A percentile compares a stretch with the other conserved stretches of the same genome.
These are phyloP conservation scores for Agaricus subrufescens DNA, from an alignment of 768 basidiomycete genomes.

Conservation along the genomic window DNA sequence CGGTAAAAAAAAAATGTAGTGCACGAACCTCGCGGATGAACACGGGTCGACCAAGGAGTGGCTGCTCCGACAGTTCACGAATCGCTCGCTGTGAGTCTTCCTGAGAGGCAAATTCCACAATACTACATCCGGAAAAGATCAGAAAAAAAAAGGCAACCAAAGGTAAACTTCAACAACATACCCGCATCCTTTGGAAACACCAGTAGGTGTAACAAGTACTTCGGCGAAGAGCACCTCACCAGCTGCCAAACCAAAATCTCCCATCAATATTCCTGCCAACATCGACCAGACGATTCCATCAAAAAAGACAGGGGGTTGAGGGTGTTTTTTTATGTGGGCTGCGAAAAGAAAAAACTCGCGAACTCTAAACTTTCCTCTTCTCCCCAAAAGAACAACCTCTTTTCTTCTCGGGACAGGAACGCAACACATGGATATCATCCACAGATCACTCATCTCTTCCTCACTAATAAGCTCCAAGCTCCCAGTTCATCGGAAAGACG, in stretches of 20 bases:
- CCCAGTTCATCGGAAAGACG: conserved; percentile 34
- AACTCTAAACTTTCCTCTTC: conserved; percentile 16
- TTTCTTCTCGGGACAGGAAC: background rate
- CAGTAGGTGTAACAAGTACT: conserved; percentile 94
- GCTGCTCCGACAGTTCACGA: conserved; percentile 83
- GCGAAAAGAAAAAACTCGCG: conserved; percentile 24
- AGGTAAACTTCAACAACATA: conserved; percentile 37
- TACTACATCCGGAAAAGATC: conserved; percentile 43
- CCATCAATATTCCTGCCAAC: conserved; percentile 87
- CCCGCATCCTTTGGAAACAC: conserved; percentile 99
- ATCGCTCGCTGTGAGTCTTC: conserved; percentile 91
- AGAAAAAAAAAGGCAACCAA: background rate
- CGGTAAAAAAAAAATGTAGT: background rate
- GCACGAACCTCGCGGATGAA: conserved; percentile 87
- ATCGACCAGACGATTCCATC: conserved; percentile 43
- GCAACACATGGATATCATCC: background rate
- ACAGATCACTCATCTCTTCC: conserved; percentile 13
- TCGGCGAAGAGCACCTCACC: conserved; percentile 99
- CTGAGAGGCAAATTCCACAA: conserved; percentile 89
- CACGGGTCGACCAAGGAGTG: conserved; percentile 89
- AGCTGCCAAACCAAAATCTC: conserved; percentile 91
- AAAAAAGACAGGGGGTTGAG: conserved; percentile 28
- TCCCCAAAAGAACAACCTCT: background rate
- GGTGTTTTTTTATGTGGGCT: background rate
- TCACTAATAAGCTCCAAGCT: conserved; percentile 30